Base-by-base conservation (phyloP, 2,329 filamentous ascomycete species). In the Cladosporium colombiae region DNA sequence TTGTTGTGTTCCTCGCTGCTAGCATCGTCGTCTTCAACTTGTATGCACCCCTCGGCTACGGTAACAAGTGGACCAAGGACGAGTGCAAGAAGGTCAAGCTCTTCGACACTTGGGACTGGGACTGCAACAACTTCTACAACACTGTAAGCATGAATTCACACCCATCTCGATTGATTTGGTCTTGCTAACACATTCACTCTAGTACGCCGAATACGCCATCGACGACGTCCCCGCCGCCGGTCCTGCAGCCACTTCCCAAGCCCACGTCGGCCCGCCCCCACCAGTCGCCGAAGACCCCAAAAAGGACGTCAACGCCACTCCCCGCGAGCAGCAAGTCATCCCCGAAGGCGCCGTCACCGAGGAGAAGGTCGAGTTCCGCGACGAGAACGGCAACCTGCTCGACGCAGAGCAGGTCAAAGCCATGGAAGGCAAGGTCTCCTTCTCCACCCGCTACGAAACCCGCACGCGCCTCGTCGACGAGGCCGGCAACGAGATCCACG, bases 371-470 rank as follows among this genome's bases (percentile, higher is more conserved):
- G 95, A 98, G 80, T 99, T 97, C 81, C 91, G 95, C 63, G 95
- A 98, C 78, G 92, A 97, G 78, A 85, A 96, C 72, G 95, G 95
- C 70, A 97, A 97, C 75, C 78, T 98, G 35, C 86, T 99, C 35
- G 83, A 94, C 74, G 88, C 90, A 64, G 91, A 93, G 74, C 87
- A 97, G 76, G 93, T 99, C 66, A 87, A 90, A 74, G 87, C 86
- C 23, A 86, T 99, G 35, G 87, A 94, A 78, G 95, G 94, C 74
- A 96, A 97, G 79, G 93, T 98, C 67, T 92, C 92, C 74, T 97
- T 99, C 81, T 89, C 96, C 81, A 98, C 95, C 14, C 90, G 90
- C 71, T 97, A 97, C 77, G 94, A 98, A 83, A 97, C 94, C n/a
- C 87, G 91, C 70, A 97, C 93, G 10, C 89, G 92, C 66, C 80